Conservation (phyloP, 2,329 filamentous ascomycete species). For the Curvularia lunata region DNA sequence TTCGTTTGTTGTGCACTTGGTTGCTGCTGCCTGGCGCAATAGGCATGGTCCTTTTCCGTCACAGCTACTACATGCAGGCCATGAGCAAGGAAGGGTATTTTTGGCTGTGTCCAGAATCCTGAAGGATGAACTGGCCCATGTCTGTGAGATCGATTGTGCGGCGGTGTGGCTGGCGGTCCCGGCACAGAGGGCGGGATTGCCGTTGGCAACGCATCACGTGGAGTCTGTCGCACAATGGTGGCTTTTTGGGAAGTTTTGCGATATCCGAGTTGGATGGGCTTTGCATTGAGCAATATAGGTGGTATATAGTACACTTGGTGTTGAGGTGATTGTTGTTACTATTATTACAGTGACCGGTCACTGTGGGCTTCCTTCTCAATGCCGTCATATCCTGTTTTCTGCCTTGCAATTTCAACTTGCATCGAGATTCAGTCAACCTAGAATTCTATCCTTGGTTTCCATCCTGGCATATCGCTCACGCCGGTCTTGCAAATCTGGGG, state of each 20-base stretch:
- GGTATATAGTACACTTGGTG: not conserved
- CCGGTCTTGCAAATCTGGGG: not conserved
- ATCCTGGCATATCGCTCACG: not conserved
- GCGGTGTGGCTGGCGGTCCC: constrained; percentile 2
- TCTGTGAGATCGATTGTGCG: not conserved
- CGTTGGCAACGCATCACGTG: not conserved
- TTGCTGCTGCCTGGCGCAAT: not conserved
- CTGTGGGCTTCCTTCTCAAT: not conserved
- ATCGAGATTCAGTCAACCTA: not conserved
- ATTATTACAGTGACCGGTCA: not conserved
- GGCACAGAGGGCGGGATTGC: not conserved
- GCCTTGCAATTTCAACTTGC: not conserved
- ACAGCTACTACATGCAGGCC: not conserved
- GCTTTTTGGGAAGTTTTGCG: not conserved
- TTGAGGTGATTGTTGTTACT: not conserved
- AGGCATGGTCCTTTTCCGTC: not conserved
- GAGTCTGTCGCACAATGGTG: not conserved
- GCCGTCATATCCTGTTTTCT: not conserved
- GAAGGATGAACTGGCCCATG: not conserved
- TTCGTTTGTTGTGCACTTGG: not conserved
- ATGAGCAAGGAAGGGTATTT: not conserved
- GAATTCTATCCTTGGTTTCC: not conserved
- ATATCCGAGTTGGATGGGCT: not conserved
- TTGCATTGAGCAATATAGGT: not conserved
- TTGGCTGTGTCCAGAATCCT: not conserved